Evolutionary conservation across 1,284 basidiomycete genomes (phyloP).

Genomic region (Gomphus bonarii): DNA sequence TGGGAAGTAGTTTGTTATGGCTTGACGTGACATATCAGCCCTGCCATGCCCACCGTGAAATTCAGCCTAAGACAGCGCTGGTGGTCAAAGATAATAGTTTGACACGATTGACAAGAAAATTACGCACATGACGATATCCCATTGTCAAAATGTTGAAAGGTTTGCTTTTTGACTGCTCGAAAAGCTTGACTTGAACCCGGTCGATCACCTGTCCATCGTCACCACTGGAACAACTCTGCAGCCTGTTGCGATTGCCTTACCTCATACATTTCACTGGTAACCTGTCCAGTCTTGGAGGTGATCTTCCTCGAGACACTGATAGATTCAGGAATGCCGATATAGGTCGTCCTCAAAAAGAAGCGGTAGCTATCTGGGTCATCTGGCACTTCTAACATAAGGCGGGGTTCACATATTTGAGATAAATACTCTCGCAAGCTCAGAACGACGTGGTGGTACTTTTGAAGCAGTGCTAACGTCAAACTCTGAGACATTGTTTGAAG

Average conservation of each 20-base stretch:
- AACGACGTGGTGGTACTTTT: conserved; percentile 29
- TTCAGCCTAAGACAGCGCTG: conserved; percentile 18
- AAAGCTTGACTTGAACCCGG: conserved; percentile 42
- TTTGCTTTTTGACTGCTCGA: conserved; percentile 26
- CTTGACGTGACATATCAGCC: conserved; percentile 21
- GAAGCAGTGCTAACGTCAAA: not conserved
- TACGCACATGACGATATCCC: conserved; percentile 49
- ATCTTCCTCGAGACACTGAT: not conserved
- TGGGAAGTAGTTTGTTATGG: conserved; percentile 50
- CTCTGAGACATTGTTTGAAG: not conserved
- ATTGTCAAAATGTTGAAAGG: conserved; percentile 49
- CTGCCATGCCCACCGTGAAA: conserved; percentile 20
- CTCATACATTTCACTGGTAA: conserved; percentile 10
- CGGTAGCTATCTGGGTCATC: conserved; percentile 29
- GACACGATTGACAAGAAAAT: not conserved
- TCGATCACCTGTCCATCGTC: conserved; percentile 40
- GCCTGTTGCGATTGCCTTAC: not conserved
- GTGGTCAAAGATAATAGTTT: not conserved
- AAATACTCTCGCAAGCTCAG: conserved; percentile 34
- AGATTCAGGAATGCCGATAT: conserved; percentile 26
- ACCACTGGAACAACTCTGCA: not conserved
- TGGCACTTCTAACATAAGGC: conserved; percentile 2
- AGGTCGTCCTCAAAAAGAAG: conserved; percentile 33
- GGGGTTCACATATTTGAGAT: conserved; percentile 24
- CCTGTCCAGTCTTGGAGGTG: conserved; percentile 1